A percentile compares a stretch with the other conserved stretches of the same genome.
phyloP scores from a whole-genome alignment of 768 basidiomycete species.

The Leucocoprinus leucothites region DNA sequence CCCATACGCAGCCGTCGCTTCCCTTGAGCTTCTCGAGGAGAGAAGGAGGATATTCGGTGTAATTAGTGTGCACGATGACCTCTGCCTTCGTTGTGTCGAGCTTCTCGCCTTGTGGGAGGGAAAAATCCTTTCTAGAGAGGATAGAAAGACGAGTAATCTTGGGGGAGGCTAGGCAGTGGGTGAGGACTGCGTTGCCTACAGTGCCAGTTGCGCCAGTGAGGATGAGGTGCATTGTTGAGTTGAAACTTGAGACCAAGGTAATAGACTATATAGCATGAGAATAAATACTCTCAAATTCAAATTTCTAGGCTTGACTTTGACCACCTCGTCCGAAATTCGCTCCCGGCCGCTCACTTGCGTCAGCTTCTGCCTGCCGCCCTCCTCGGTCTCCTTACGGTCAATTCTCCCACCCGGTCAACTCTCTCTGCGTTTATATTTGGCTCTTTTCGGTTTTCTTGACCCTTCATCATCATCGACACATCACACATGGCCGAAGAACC shows the following conservation, averaged over 20 bases:
- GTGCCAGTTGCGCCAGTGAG: conserved; percentile 22
- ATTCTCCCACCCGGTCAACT: too few relatives aligned
- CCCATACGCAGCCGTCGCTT: conserved; percentile 25
- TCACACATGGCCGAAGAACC: conserved; percentile 17
- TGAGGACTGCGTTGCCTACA: conserved; percentile 21
- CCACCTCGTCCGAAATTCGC: too few relatives aligned
- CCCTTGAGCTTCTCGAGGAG: conserved; percentile 18
- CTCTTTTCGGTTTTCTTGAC: not conserved
- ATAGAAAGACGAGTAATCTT: conserved; percentile 23
- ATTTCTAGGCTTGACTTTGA: too few relatives aligned
- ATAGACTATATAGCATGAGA: too few relatives aligned
- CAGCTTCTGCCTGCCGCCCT: not conserved
- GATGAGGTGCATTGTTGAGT: conserved; percentile 25
- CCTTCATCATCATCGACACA: not conserved
- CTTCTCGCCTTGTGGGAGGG: conserved; percentile 13
- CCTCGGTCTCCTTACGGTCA: too few relatives aligned
- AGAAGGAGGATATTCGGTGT: conserved; percentile 16
- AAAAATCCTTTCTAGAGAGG: conserved; percentile 15
- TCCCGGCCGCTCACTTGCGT: not conserved
- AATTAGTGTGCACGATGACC: conserved; percentile 23
- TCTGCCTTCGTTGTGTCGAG: conserved; percentile 19
- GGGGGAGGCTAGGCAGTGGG: conserved; percentile 20
- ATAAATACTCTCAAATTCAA: not conserved
- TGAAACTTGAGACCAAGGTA: not conserved
- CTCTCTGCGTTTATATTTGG: too few relatives aligned